Conservation (phyloP, 768 basidiomycete genomes). For the Psilocybe tampanensis region DNA sequence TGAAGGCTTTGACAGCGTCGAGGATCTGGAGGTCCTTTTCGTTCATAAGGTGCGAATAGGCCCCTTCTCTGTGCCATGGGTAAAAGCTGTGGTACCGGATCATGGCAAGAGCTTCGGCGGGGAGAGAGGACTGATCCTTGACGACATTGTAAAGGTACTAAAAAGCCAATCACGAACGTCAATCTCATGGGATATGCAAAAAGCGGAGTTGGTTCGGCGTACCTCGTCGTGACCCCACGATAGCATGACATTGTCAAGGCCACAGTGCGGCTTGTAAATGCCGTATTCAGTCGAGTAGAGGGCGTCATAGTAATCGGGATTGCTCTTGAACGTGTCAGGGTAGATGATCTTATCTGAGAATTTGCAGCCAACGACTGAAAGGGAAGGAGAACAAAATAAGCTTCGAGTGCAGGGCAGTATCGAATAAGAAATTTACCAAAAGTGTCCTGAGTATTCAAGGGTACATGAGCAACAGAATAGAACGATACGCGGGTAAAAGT, state of each 20-base stretch:
- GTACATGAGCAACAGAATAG: constrained; percentile 13
- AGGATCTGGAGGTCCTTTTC: constrained; percentile 67
- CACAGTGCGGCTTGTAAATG: constrained; percentile 78
- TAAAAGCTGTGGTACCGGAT: constrained; percentile 96
- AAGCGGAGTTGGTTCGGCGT: constrained; percentile 21
- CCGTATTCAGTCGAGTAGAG: constrained; percentile 75
- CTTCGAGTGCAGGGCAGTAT: constrained; percentile 3
- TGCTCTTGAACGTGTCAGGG: constrained; percentile 73
- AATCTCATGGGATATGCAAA: background rate
- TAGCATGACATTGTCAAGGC: constrained; percentile 85
- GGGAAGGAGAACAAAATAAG: constrained; percentile 1
- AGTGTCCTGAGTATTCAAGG: constrained; percentile 36
- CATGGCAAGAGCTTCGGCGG: constrained; percentile 85
- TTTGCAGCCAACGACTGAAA: constrained; percentile 77
- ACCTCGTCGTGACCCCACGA: constrained; percentile 94
- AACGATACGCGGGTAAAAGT: constrained; percentile 2
- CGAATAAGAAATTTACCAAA: constrained; percentile 33
- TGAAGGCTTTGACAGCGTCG: constrained; percentile 82
- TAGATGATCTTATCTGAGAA: constrained; percentile 86
- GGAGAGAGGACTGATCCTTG: constrained; percentile 81
- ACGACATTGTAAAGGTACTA: constrained; percentile 85
- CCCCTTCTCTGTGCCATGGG: constrained; percentile 91
- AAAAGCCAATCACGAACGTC: constrained; percentile 8
- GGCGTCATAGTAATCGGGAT: constrained; percentile 67
- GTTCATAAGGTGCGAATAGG: constrained; percentile 79